Evolutionary conservation across 495 filamentous ascomycete species (phyloP).

Genomic region (Tuber calosporum): DNA sequence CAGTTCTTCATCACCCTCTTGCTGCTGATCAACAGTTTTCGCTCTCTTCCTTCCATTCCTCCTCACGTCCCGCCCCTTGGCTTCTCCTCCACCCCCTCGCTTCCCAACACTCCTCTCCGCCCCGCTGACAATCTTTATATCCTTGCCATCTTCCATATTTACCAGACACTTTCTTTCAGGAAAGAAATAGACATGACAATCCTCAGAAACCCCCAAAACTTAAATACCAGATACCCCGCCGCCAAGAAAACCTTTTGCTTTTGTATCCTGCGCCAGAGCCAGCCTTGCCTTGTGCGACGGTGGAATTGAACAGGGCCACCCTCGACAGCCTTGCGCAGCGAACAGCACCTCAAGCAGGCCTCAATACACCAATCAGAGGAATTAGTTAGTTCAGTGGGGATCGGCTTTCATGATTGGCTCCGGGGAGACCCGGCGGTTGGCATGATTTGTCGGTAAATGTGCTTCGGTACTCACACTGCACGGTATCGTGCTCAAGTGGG

Average conservation of each 20-base stretch:
- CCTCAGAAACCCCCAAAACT: neutral
- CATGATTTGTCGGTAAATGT: neutral
- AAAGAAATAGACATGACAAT: neutral
- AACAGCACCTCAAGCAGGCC: neutral
- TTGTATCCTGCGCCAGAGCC: neutral
- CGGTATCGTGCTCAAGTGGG: neutral
- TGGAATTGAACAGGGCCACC: neutral
- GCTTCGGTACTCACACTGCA: neutral
- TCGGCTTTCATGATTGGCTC: neutral
- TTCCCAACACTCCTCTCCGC: neutral
- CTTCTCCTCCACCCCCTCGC: neutral
- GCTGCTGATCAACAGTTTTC: neutral
- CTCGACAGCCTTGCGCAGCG: neutral
- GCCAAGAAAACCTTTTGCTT: neutral
- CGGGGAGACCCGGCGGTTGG: neutral
- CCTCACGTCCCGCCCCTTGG: neutral
- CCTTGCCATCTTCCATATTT: neutral
- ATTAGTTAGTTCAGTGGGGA: neutral
- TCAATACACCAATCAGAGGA: neutral
- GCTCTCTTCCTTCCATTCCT: constrained; percentile 3
- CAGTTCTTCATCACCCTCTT: neutral
- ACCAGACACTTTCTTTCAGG: neutral
- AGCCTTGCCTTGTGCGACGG: neutral
- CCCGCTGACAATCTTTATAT: neutral
- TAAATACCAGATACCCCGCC: neutral